A percentile compares a stretch with the other conserved stretches of the same genome.
phyloP scores from a whole-genome alignment of 2,329 filamentous ascomycete species.

The Sporothrix pseudoabietina region DNA sequence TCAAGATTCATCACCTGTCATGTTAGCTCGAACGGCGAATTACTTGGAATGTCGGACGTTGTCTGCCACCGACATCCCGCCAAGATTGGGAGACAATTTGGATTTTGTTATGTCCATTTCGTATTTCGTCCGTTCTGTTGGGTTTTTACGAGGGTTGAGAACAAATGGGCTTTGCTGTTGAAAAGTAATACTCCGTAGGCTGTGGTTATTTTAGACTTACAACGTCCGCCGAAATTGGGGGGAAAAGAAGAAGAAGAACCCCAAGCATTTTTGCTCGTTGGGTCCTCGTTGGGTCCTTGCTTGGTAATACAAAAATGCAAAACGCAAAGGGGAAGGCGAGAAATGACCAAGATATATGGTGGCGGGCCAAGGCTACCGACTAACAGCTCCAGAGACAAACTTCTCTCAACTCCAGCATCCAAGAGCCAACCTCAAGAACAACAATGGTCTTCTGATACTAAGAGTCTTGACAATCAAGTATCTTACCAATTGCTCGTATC shows the following conservation, averaged over 20 bases:
- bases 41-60: conserved; percentile 8
- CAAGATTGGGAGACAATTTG: not conserved
- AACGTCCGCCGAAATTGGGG: not conserved
- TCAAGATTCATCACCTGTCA: not conserved
- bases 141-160: not conserved
- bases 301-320: not conserved
- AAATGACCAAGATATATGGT: not conserved
- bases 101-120: not conserved
- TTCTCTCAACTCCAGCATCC: no score
- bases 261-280: not conserved
- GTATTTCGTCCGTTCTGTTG: not conserved
- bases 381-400: no score
- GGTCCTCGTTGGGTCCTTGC: not conserved
- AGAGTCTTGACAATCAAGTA: not conserved
- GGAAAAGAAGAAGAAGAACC: not conserved
- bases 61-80: conserved; percentile 1
- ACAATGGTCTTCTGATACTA: not conserved
- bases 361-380: not conserved
- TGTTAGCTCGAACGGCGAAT: not conserved
- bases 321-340: not conserved
- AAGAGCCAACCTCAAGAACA: no score
- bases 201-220: not conserved
- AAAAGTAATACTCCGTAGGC: not conserved
- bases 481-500: not conserved
- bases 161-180: no score